phyloP scores from a whole-genome alignment of 108 stramenopile species.

The Mediolabrus comicus region DNA sequence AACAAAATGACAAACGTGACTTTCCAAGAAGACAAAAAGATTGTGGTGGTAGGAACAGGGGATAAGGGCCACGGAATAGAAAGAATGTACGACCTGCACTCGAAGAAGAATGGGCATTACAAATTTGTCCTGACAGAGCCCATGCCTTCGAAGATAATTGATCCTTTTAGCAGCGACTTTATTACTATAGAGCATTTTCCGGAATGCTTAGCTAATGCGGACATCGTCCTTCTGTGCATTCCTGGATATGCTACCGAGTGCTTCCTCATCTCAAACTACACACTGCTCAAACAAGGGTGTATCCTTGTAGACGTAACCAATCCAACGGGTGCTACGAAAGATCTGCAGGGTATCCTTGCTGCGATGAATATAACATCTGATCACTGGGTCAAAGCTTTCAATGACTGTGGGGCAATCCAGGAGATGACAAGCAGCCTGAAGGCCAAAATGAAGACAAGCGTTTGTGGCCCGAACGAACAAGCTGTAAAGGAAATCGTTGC shows the following conservation, averaged over 20 bases:
- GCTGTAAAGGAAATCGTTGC: conserved; percentile 3
- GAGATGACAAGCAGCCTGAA: not conserved
- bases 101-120: not conserved
- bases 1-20: not conserved
- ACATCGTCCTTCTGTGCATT: conserved; percentile 19
- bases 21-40: not conserved
- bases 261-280: conserved; percentile 22
- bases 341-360: conserved; percentile 2
- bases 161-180: not conserved
- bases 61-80: not conserved
- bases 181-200: conserved; percentile 1
- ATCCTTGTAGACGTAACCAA: conserved; percentile 27
- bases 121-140: conserved; percentile 1
- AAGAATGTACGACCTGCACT: not conserved
- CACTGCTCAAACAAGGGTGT: conserved; percentile 5
- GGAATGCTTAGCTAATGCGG: conserved; percentile 3
- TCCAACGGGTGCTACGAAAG: not conserved
- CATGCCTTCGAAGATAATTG: not conserved
- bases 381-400: conserved; percentile 34
- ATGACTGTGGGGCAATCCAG: conserved; percentile 25
- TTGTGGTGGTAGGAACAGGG: not conserved
- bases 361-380: not conserved
- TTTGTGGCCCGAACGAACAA: conserved; percentile 14
- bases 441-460: conserved; percentile 8
- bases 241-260: conserved; percentile 10